These are phyloP conservation scores for Avicennia marina DNA, from an alignment of 257 asterid genomes.

Conservation along the genomic window DNA sequence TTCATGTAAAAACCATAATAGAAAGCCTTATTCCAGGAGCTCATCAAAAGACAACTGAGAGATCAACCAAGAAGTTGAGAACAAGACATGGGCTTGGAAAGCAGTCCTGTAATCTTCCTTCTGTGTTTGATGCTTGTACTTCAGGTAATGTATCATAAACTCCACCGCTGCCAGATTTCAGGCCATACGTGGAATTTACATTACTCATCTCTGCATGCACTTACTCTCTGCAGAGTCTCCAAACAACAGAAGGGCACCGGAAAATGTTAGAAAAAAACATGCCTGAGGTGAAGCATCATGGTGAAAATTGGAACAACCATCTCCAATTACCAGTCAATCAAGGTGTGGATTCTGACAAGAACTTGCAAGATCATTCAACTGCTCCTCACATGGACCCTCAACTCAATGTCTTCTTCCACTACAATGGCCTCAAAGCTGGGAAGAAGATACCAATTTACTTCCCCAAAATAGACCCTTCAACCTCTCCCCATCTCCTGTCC, in stretches of 20 bases:
- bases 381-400: constrained; percentile 46
- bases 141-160: constrained; percentile 24
- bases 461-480: constrained; percentile 40
- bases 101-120: constrained; percentile 20
- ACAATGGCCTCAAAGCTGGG: constrained; percentile 42
- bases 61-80: constrained; percentile 8
- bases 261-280: not conserved
- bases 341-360: constrained; percentile 5
- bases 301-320: constrained; percentile 13
- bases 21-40: not conserved
- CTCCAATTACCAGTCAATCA: constrained; percentile 16
- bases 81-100: constrained; percentile 25
- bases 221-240: constrained; percentile 31
- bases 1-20: not conserved
- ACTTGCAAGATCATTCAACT: too few species aligned
- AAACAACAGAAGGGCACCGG: constrained; percentile 22
- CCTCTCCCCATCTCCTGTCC: constrained; percentile 58
- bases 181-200: too few species aligned
- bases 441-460: constrained; percentile 49
- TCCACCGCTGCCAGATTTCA: not conserved
- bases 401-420: constrained; percentile 52
- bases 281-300: not conserved
- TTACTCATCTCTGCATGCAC: too few species aligned
- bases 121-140: constrained; percentile 23
- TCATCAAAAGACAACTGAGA: not conserved